phyloP scores from a whole-genome alignment of 768 basidiomycete species.

The Auricularia sp. region DNA sequence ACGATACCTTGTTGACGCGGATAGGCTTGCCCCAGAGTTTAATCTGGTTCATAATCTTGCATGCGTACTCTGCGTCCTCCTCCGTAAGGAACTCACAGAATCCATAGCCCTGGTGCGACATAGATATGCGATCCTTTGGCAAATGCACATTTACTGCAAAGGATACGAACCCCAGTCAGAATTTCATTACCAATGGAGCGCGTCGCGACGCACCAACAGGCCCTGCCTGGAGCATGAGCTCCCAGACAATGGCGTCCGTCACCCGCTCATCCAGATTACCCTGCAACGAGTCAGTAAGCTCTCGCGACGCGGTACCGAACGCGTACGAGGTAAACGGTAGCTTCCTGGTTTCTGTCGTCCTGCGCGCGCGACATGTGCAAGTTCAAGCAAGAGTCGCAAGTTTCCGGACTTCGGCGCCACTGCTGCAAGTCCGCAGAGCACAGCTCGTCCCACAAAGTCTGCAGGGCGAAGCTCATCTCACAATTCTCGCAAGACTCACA shows the following conservation, averaged over 20 bases:
- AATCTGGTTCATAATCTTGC: constrained; percentile 99
- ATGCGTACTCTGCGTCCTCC: constrained; percentile 98
- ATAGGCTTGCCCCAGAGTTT: constrained; percentile 99
- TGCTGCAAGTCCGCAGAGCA: no score
- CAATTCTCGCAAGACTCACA: no score
- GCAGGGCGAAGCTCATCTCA: no score
- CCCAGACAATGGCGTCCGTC: constrained; percentile 90
- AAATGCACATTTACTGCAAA: constrained; percentile 86
- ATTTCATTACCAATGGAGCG: not conserved
- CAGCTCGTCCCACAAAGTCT: no score
- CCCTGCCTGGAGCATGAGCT: constrained; percentile 98
- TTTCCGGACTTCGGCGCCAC: not conserved
- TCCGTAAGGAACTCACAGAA: constrained; percentile 99
- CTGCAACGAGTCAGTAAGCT: constrained; percentile 29
- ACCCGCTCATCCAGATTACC: constrained; percentile 96
- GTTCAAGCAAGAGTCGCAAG: not conserved
- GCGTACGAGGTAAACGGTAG: constrained; percentile 73
- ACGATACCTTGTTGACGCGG: constrained; percentile 89
- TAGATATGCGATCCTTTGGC: constrained; percentile 96
- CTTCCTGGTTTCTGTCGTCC: constrained; percentile 86
- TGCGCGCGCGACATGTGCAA: constrained; percentile 53
- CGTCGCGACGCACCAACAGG: constrained; percentile 69
- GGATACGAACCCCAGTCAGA: not conserved
- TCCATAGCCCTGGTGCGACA: constrained; percentile 97
- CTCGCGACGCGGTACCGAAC: not conserved